A percentile compares a stretch with the other conserved stretches of the same genome.
phyloP scores from a whole-genome alignment of 768 basidiomycete species.

The Lentinula detonsa region DNA sequence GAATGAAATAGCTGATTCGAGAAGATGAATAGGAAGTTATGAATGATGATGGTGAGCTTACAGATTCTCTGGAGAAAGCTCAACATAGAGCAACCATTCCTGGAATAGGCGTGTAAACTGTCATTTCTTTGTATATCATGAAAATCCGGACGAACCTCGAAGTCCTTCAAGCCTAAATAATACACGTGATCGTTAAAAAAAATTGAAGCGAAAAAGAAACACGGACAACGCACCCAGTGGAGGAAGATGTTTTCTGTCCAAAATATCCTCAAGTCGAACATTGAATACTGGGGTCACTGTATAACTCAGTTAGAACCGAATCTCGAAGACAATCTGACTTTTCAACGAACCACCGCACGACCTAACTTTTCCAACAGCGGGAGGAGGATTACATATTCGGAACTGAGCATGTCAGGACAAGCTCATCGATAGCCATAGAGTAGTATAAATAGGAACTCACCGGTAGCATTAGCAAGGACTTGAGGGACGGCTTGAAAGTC shows the following conservation, averaged over 20 bases:
- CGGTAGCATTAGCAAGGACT: conserved; percentile 30
- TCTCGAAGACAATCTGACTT: not conserved
- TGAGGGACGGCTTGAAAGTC: conserved; percentile 12
- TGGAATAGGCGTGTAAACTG: conserved; percentile 18
- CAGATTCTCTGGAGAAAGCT: conserved; percentile 71
- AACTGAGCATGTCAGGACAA: conserved; percentile 21
- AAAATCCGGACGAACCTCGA: conserved; percentile 35
- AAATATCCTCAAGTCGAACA: conserved; percentile 67
- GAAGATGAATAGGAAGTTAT: conserved; percentile 5
- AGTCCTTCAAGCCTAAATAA: conserved; percentile 56
- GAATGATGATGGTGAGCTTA: conserved; percentile 22
- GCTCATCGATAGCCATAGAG: not conserved
- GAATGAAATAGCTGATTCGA: conserved; percentile 58
- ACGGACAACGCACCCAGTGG: conserved; percentile 48
- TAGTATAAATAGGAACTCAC: conserved; percentile 17
- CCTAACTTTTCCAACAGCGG: conserved; percentile 61
- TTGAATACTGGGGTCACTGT: conserved; percentile 62
- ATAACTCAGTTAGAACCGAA: not conserved
- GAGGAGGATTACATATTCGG: conserved; percentile 64
- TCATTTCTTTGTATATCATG: not conserved
- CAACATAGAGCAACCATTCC: conserved; percentile 80
- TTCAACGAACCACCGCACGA: conserved; percentile 46
- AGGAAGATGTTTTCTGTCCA: conserved; percentile 72
- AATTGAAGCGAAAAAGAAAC: not conserved
- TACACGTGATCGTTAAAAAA: conserved; percentile 4